Evolutionary conservation across 2,329 filamentous ascomycete species (phyloP), one percentile per base, ranked within the genome.

Genomic region (Ophiocordyceps robertsii): DNA sequence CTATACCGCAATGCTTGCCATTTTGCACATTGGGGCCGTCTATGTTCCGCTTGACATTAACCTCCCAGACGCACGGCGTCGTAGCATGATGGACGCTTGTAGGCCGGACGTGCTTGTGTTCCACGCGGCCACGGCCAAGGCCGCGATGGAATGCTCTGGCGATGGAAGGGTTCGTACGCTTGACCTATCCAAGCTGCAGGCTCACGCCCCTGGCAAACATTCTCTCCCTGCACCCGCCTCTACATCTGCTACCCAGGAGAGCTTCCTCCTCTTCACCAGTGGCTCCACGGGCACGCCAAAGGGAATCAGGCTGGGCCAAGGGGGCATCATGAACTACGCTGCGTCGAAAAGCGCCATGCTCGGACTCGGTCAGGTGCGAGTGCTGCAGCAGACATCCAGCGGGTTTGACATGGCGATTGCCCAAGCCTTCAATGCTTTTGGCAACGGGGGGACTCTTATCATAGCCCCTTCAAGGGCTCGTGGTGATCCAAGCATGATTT

Each of bases 331-430:
- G 3, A 61, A 60, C 43, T 49, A 53, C 19, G 42, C 58, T 3
- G 58, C 57, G 29, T 48, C 47, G 13, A 51, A 46, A 2, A 47
- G 39, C 4, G 38, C 44, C 11, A 47, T 46, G 6, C 43, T 47
- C n/a, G 43, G 44, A 1, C 40, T 59, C 0, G 47, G 48, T 0
- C 44, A 47, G 2, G 59, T 59, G 19, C 48, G 46, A 1, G 53
- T 62, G 0, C 51, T 68, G 1, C 63, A 67, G 40, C 63, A 68
- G 44, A 64, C 54, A 14, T 53, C 65, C 1, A 56, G 53, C 27
- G 56, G 54, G 10, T 70, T 70, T 47, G 66, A 70, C 41, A 49
- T 67, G 44, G 63, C 64, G 0, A 35, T 67, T 1, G 47, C 47
- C 3, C 62, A 70, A 46, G 57, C 59, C 7, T 56, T 66, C 39